phyloP scores from a whole-genome alignment of 1,284 basidiomycete species.

The Tylopilus sp. region DNA sequence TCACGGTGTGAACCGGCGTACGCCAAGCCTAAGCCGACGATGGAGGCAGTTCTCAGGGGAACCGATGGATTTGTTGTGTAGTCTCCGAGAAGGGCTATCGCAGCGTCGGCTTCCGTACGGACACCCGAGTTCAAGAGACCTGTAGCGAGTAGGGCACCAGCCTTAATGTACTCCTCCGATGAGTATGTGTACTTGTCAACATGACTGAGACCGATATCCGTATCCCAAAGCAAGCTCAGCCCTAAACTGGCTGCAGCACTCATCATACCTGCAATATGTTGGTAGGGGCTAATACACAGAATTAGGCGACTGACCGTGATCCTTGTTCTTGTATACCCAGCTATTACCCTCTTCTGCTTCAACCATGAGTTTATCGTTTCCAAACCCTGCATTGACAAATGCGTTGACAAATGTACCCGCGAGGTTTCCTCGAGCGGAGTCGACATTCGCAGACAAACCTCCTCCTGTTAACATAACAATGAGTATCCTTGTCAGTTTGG shows the following conservation, averaged over 20 bases:
- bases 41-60: constrained; percentile 82
- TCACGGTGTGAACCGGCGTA: constrained; percentile 92
- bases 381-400: constrained; percentile 98
- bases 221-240: constrained; percentile 94
- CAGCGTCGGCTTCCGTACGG: constrained; percentile 91
- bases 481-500: neutral
- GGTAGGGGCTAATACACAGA: constrained; percentile 3
- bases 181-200: constrained; percentile 99
- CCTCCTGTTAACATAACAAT: constrained; percentile 42
- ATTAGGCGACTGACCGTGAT: constrained; percentile 62
- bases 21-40: constrained; percentile 89
- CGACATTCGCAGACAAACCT: constrained; percentile 68
- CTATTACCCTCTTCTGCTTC: constrained; percentile 93
- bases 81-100: constrained; percentile 87
- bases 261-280: constrained; percentile 73
- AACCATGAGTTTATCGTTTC: constrained; percentile 98
- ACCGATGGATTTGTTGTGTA: constrained; percentile 88
- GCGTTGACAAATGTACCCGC: constrained; percentile 99
- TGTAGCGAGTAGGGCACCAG: constrained; percentile 92
- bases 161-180: constrained; percentile 95
- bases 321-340: constrained; percentile 99
- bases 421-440: constrained; percentile 92
- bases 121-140: constrained; percentile 91
- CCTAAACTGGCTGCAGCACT: constrained; percentile 95
- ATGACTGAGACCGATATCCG: constrained; percentile 89